Evolutionary conservation across 805 yeast species (phyloP), one percentile per base, ranked within the genome.

Genomic region (Cyberlindnera mycetangii): DNA sequence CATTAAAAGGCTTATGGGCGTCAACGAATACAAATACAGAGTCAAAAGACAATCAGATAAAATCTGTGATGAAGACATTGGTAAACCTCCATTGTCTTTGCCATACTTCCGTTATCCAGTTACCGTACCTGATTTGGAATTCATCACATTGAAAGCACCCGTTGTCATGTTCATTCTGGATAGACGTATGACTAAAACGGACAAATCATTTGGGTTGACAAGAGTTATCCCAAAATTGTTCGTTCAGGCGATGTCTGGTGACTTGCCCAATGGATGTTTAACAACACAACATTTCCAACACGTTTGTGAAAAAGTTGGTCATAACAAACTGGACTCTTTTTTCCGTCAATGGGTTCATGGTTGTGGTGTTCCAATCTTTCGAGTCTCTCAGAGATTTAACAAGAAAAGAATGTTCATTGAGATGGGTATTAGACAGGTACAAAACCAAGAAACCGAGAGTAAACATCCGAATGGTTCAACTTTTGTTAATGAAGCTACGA

Each of bases 191-290:
- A 90, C 96, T 1, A 93, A 93, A 60, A 89, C 97, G 1, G 98
- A 95, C 60, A 83, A 90, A 50, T 85, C 96, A 0, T 85, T 93
- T 62, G 99, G 99, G 2, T 70, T 93, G 48, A 80, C 90, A 3
- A 78, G 99, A 50, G 97, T 89, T 0, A 75, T 93, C 20, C 97
- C 98, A 0, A 93, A 92, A 55, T 70, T 93, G 20, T 88, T 92
- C 51, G 66, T 93, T 28, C 97, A 93, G 62, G 95, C 95, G 0
- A 89, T 93, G 96, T 87, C 96, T 7, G 96, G 95, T 15, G 99
- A 93, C 56, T 68, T 93, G 40, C 78, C 78, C 14, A 85, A 84
- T 56, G 88, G 93, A 11, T 76, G 81, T 34, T 63, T 92, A 20
- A 83, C 95, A 7, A 82, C 97, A 0, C 70, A 74, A 10, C 97